phyloP scores from a whole-genome alignment of 805 yeast genomes.

The Starmerella bacillaris region DNA sequence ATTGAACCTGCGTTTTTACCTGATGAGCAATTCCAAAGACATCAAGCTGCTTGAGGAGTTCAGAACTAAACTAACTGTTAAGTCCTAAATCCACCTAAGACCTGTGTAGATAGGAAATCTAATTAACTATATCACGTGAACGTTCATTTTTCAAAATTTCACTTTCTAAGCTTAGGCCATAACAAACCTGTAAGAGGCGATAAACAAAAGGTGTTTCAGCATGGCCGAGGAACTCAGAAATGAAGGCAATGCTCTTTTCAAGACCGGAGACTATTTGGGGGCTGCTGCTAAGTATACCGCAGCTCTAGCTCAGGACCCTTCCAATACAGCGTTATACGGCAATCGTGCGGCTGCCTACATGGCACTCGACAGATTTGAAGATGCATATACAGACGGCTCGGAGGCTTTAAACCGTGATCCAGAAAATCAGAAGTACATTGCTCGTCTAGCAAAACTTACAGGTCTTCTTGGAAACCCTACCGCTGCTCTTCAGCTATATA shows the following conservation, averaged over 20 bases:
- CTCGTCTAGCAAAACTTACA: conserved; percentile 24
- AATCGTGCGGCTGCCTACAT: conserved; percentile 26
- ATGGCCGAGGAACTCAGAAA: conserved; percentile 20
- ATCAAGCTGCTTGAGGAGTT: no score
- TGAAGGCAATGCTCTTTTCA: conserved; percentile 26
- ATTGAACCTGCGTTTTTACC: no score
- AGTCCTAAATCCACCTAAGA: no score
- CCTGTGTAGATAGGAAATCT: no score
- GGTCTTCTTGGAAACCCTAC: conserved; percentile 23
- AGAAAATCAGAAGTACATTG: conserved; percentile 21
- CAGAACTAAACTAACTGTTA: no score
- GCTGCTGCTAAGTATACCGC: conserved; percentile 22
- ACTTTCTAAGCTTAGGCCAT: no score
- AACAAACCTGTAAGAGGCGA: no score
- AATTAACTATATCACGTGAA: no score
- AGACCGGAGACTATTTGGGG: conserved; percentile 20
- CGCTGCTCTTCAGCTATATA: conserved; percentile 21
- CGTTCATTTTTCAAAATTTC: no score
- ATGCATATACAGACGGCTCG: conserved; percentile 23
- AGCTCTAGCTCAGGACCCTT: conserved; percentile 25
- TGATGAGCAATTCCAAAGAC: no score
- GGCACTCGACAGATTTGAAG: conserved; percentile 21
- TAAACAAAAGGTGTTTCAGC: no score
- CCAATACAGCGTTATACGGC: conserved; percentile 23
- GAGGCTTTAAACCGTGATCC: conserved; percentile 21